Percentiles rank a stretch among this genome's conserved stretches.
Conservation (phyloP, 257 asterid genomes). For the Nyctanthes arbortristis region DNA sequence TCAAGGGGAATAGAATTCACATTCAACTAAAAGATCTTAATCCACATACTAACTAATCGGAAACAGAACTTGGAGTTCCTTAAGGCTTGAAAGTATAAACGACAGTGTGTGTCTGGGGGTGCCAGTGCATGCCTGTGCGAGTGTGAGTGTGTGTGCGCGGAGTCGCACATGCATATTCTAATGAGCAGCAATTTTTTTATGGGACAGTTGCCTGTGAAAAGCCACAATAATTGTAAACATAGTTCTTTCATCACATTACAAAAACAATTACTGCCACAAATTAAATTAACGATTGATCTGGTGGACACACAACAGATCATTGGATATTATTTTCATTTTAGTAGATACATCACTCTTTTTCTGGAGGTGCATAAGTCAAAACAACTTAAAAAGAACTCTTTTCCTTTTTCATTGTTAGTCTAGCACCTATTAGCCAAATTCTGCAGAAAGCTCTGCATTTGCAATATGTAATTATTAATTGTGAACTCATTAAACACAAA, state of each 20-base stretch:
- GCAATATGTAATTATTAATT: background rate
- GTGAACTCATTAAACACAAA: background rate
- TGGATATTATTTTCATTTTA: background rate
- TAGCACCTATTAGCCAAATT: background rate
- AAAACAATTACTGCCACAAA: background rate
- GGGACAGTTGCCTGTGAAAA: background rate
- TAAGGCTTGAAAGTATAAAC: background rate
- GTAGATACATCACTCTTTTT: background rate
- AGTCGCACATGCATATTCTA: too few relatives aligned
- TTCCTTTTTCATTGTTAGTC: background rate
- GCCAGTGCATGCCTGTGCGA: too few relatives aligned
- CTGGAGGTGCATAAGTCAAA: background rate
- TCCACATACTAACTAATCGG: slow-evolving; percentile 2
- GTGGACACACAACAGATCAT: background rate
- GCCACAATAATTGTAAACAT: background rate
- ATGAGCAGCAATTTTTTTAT: background rate
- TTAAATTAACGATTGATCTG: background rate
- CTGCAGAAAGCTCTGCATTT: background rate
- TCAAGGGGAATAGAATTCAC: background rate
- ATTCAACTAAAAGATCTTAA: slow-evolving; percentile 5
- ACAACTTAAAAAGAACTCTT: background rate
- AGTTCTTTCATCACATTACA: slow-evolving; percentile 6
- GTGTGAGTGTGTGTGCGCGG: background rate
- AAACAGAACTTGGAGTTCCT: background rate
- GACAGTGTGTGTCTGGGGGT: too few relatives aligned